Percentiles rank a stretch among this genome's conserved stretches.
These are phyloP conservation scores for Macroventuria anomochaeta DNA, from an alignment of 2,329 filamentous ascomycete genomes.

Conservation along the genomic window DNA sequence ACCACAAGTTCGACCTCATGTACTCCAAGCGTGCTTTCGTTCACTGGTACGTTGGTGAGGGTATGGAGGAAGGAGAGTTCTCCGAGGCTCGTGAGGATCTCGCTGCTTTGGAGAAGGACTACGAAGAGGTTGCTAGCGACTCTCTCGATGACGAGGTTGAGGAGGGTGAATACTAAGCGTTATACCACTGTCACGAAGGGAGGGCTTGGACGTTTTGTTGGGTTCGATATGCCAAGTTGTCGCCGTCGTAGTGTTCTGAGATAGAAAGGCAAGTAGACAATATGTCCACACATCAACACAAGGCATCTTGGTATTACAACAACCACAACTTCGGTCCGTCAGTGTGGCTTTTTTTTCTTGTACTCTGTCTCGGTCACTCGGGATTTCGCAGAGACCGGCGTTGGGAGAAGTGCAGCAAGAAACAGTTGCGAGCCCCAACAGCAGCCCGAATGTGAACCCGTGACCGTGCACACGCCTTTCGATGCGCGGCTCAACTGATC, in stretches of 20 bases:
- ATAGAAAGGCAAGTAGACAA: conserved; percentile 14
- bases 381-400: neutral
- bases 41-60: conserved; percentile 84
- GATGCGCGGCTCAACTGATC: conserved; percentile 2
- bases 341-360: neutral
- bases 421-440: conserved; percentile 4
- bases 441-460: too few species aligned
- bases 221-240: conserved; percentile 19
- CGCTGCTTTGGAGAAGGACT: conserved; percentile 84
- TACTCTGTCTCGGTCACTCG: neutral
- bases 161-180: conserved; percentile 58
- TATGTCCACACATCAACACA: neutral
- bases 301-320: neutral
- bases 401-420: neutral
- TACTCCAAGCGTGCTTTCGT: conserved; percentile 79
- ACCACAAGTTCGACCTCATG: conserved; percentile 80
- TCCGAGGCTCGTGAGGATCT: conserved; percentile 86
- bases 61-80: conserved; percentile 93
- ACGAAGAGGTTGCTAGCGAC: conserved; percentile 82
- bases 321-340: neutral
- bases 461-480: neutral
- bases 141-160: conserved; percentile 63
- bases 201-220: conserved; percentile 24
- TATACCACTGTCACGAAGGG: conserved; percentile 32
- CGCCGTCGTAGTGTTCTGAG: conserved; percentile 6